Percentiles rank a stretch among this genome's conserved stretches.
Evolutionary conservation across 371 early-diverging fungal species (phyloP).

Genomic region (Mucor indicus): DNA sequence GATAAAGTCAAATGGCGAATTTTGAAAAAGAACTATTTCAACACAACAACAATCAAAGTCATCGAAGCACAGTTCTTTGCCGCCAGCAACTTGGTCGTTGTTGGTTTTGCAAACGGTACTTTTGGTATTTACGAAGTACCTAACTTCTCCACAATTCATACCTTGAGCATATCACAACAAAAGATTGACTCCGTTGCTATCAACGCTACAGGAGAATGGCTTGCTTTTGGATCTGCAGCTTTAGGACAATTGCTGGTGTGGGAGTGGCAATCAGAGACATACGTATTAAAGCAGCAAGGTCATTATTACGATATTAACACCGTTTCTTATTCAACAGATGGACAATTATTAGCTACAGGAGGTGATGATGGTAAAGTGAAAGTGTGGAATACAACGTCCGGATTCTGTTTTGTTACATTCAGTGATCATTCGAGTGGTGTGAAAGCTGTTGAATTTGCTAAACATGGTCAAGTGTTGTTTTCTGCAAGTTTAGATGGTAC

Average conservation of each 20-base stretch:
- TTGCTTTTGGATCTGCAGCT: constrained; percentile 90
- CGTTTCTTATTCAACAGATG: constrained; percentile 87
- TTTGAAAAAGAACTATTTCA: constrained; percentile 67
- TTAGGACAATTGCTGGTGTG: constrained; percentile 97
- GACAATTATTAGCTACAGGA: constrained; percentile 94
- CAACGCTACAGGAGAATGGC: constrained; percentile 94
- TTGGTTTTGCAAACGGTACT: constrained; percentile 89
- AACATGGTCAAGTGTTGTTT: constrained; percentile 88
- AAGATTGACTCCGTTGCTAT: constrained; percentile 87
- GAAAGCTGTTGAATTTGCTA: constrained; percentile 86
- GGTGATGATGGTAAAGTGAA: constrained; percentile 97
- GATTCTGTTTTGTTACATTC: constrained; percentile 97
- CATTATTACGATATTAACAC: constrained; percentile 92
- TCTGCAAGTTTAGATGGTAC: constrained; percentile 97
- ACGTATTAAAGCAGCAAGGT: constrained; percentile 97
- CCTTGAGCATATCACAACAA: constrained; percentile 90
- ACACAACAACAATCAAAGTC: constrained; percentile 71
- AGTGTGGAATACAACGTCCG: constrained; percentile 93
- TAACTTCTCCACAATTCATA: constrained; percentile 82
- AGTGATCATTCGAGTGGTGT: constrained; percentile 87
- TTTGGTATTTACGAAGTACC: constrained; percentile 98
- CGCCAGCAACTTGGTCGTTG: constrained; percentile 73
- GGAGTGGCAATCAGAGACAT: constrained; percentile 99
- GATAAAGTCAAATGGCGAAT: constrained; percentile 63
- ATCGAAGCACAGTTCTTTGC: constrained; percentile 80